These are phyloP conservation scores for Toxoplasma gondii DNA, from an alignment of 169 alveolate genomes.

Conservation along the genomic window DNA sequence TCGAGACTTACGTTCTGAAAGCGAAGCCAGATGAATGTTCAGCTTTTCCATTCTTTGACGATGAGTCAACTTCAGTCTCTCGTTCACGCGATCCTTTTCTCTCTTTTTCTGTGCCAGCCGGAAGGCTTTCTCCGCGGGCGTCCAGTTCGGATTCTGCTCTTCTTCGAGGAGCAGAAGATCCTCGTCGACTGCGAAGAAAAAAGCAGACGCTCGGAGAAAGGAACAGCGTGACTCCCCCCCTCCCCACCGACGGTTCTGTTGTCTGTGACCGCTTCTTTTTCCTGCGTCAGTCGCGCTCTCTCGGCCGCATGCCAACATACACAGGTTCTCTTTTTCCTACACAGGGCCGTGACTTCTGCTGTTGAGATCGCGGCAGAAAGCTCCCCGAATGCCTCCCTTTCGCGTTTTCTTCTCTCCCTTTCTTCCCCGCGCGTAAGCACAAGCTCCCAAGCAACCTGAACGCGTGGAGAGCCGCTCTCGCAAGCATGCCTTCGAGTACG, in stretches of 20 bases:
- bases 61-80: slow-evolving; percentile 81
- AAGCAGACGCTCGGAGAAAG: not conserved
- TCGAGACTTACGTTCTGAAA: slow-evolving; percentile 82
- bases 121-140: slow-evolving; percentile 80
- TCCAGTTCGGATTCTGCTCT: slow-evolving; percentile 42
- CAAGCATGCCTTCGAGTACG: no score
- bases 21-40: slow-evolving; percentile 83
- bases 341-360: no score
- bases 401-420: no score
- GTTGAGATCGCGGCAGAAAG: no score
- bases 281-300: not conserved
- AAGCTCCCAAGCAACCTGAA: no score
- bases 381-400: no score
- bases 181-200: not conserved
- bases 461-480: no score
- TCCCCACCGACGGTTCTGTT: not conserved
- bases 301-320: not conserved
- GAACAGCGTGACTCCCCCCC: not conserved
- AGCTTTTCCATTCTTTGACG: slow-evolving; percentile 86
- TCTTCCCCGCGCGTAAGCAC: no score
- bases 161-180: not conserved
- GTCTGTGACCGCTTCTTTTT: not conserved
- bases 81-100: slow-evolving; percentile 78
- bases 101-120: slow-evolving; percentile 82
- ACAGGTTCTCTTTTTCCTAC: not conserved